Evolutionary conservation across 306 rosid genomes (phyloP), one percentile per base, ranked within the genome.

Genomic region (Vigna trinervia): DNA sequence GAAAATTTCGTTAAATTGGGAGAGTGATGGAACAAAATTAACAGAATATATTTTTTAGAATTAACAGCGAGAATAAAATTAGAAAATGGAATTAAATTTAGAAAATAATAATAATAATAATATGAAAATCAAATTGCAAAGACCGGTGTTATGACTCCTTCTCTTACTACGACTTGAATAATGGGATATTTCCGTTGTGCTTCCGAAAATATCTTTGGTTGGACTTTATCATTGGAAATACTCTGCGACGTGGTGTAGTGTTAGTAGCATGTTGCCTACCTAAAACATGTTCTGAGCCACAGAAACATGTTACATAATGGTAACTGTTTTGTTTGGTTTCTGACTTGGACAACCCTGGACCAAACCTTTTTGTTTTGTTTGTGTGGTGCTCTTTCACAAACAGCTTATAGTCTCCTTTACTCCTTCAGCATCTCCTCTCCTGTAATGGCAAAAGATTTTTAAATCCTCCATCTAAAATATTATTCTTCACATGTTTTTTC

Each of bases 191-290:
- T 12, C 26, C 26, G 51, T 15, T 41, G 0, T 41, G 46, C 4
- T 45, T 50, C 76, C 61, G 12, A 48, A 81, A 80, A 75, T 81
- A 81, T 81, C 85, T 81, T 28, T 0, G 20, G 22, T 74, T 14
- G 14, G 38, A 52, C 10, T 66, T 14, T 28, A 11, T 67, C 7
- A 0, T 1, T 6, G 43, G 3, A 38, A 12, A 58, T 69, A 3
- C 22, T 71, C 28, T 67, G 17, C 50, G 39, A 58, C 5, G 13
- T 48, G 6, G 1, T 30, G 17, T 17, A 73, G 0, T 12, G 6
- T 43, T 5, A 22, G 11, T 54, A 3, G 63, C 41, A 12, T 74
- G 66, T n/a, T 28, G 8, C 66, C 71, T 5, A 50, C 36, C 22
- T 10, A 30, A 8, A 9, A 12, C 0, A 51, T 8, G 4, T 8